These are phyloP conservation scores for Talaromyces nanjingensis DNA, from an alignment of 495 filamentous ascomycete species.

Conservation along the genomic window DNA sequence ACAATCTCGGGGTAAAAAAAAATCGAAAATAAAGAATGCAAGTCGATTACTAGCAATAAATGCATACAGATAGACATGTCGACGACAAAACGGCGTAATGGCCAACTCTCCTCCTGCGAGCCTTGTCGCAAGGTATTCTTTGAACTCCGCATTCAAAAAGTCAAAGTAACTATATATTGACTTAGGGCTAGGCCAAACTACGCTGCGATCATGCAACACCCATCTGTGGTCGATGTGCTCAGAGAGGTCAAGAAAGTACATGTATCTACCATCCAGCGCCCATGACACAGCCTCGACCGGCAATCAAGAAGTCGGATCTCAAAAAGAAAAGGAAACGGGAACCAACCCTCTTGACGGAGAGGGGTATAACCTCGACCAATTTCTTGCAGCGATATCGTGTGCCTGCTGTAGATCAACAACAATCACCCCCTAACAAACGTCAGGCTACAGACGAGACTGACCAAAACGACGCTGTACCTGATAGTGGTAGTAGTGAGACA, in stretches of 20 bases:
- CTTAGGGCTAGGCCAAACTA: conserved; percentile 22
- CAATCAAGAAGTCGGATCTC: background rate
- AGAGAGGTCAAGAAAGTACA: conserved; percentile 17
- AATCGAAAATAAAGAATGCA: background rate
- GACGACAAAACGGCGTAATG: conserved; percentile 19
- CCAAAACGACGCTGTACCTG: background rate
- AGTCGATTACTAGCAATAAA: background rate
- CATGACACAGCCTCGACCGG: background rate
- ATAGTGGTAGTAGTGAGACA: background rate
- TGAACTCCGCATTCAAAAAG: background rate
- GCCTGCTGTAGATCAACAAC: background rate
- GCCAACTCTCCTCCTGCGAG: conserved; percentile 33
- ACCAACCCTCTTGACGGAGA: background rate
- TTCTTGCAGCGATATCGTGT: conserved; percentile 5
- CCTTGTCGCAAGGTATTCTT: conserved; percentile 24
- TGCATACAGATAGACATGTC: background rate
- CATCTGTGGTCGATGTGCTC: conserved; percentile 23
- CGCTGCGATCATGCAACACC: conserved; percentile 29
- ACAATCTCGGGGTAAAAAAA: background rate
- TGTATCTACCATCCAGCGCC: conserved; percentile 9
- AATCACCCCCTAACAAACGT: background rate
- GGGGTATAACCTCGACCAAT: background rate
- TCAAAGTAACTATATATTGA: background rate
- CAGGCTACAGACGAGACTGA: background rate
- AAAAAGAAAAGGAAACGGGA: background rate